Conservation (phyloP, 2,329 filamentous ascomycete genomes). For the Arachnomyces sp. region DNA sequence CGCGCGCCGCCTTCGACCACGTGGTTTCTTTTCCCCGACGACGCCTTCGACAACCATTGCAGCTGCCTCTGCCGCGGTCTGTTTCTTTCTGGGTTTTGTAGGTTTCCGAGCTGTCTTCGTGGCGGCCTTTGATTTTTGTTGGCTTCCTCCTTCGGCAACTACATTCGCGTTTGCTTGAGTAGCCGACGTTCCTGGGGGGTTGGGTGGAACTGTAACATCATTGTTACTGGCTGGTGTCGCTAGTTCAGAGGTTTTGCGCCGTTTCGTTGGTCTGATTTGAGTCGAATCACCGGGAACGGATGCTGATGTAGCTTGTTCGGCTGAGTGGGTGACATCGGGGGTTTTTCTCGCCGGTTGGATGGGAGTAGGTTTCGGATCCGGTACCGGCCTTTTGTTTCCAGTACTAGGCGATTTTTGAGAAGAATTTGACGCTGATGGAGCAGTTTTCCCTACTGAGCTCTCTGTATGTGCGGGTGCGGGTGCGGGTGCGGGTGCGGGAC, state of each 20-base stretch:
- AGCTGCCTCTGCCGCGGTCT: slow-evolving; percentile 17
- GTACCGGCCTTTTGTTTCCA: no score
- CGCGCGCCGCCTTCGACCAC: slow-evolving; percentile 29
- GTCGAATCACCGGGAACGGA: slow-evolving; percentile 3
- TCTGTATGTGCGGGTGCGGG: no score
- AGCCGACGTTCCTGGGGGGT: slow-evolving; percentile 16
- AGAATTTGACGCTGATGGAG: no score
- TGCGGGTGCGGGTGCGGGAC: no score
- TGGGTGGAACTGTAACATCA: slow-evolving; percentile 7
- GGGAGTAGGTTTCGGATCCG: no score
- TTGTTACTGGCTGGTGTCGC: slow-evolving; percentile 4
- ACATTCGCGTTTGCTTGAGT: no score
- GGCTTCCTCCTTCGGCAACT: no score
- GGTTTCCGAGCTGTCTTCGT: slow-evolving; percentile 16
- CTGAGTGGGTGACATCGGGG: neutral
- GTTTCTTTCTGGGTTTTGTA: slow-evolving; percentile 18
- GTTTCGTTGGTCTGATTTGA: slow-evolving; percentile 23
- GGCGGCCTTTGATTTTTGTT: slow-evolving; percentile 7
- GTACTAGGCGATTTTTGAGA: no score
- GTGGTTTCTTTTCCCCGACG: slow-evolving; percentile 18
- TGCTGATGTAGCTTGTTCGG: neutral
- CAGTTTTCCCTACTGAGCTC: no score
- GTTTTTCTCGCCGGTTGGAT: no score
- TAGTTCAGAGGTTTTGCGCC: slow-evolving; percentile 15
- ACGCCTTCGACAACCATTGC: slow-evolving; percentile 17